Conservation (phyloP, 139 green algal species). For the Picochlorum costavermella region DNA sequence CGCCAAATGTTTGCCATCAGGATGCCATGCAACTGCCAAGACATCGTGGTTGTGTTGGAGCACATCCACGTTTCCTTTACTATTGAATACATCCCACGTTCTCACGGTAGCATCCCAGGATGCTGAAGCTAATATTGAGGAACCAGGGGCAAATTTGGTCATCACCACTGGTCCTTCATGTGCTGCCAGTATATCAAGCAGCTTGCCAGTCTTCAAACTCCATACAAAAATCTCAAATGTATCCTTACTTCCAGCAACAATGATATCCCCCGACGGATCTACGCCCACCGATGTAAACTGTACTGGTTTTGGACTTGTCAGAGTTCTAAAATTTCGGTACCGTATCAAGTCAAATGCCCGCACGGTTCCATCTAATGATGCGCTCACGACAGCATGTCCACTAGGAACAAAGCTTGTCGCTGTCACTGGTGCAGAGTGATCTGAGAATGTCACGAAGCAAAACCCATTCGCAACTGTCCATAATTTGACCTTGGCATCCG, state of each 20-base stretch:
- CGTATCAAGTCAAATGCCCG: constrained; percentile 86
- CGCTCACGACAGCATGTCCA: constrained; percentile 23
- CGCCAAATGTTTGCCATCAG: constrained; percentile 84
- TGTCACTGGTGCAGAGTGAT: constrained; percentile 82
- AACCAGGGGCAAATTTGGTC: constrained; percentile 71
- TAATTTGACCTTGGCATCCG: constrained; percentile 85
- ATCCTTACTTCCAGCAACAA: constrained; percentile 77
- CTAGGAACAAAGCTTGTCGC: constrained; percentile 65
- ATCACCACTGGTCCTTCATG: constrained; percentile 83
- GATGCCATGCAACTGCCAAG: constrained; percentile 74
- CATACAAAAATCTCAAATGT: constrained; percentile 93
- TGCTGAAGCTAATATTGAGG: constrained; percentile 62
- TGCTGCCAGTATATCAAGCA: constrained; percentile 85
- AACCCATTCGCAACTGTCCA: constrained; percentile 69
- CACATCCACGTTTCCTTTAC: constrained; percentile 60
- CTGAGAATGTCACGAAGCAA: constrained; percentile 91
- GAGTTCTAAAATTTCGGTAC: constrained; percentile 91
- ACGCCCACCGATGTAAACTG: constrained; percentile 84
- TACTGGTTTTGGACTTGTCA: constrained; percentile 67
- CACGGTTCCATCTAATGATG: constrained; percentile 82
- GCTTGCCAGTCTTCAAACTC: constrained; percentile 79
- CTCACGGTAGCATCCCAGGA: constrained; percentile 84
- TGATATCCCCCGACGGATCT: constrained; percentile 77
- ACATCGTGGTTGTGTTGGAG: constrained; percentile 89
- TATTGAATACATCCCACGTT: constrained; percentile 81